These are phyloP conservation scores for Oryza coarctata DNA, from an alignment of 176 grass and related monocot genomes.

Conservation along the genomic window DNA sequence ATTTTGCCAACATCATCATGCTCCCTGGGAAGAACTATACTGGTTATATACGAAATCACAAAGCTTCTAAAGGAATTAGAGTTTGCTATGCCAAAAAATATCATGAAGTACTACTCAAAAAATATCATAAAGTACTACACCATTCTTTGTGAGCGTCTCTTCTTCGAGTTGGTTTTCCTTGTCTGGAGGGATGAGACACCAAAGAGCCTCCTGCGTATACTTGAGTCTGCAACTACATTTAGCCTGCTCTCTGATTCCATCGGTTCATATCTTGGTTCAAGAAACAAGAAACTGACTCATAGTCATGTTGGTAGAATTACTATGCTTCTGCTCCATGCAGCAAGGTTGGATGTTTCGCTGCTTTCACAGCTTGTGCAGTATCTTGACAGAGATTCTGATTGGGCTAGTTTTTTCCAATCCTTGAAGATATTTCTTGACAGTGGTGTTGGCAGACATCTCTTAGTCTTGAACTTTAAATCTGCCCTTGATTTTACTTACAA, in stretches of 20 bases:
- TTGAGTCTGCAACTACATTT: constrained; percentile 31
- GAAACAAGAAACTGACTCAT: constrained; percentile 39
- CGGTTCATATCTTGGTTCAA: no score
- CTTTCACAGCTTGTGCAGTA: constrained; percentile 30
- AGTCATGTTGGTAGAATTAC: constrained; percentile 49
- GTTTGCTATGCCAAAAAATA: constrained; percentile 16
- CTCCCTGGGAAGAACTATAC: constrained; percentile 22
- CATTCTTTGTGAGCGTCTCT: not conserved
- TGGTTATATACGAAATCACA: constrained; percentile 39
- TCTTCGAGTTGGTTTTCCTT: constrained; percentile 43
- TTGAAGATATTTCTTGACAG: constrained; percentile 43
- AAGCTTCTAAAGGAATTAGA: constrained; percentile 47
- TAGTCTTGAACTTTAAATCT: constrained; percentile 36
- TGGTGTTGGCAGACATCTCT: constrained; percentile 36
- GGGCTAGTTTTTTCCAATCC: constrained; percentile 46
- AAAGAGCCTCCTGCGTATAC: constrained; percentile 32
- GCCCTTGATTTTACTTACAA: constrained; percentile 45
- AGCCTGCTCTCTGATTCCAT: constrained; percentile 47
- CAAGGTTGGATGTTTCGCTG: constrained; percentile 22
- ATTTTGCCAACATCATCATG: constrained; percentile 22
- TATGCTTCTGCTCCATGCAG: constrained; percentile 47
- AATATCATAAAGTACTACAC: no score
- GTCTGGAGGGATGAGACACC: constrained; percentile 29
- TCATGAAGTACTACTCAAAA: constrained; percentile 11
- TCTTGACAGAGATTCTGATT: constrained; percentile 22